Percentiles rank a stretch among this genome's conserved stretches.
phyloP scores from a whole-genome alignment of 805 yeast genomes.

The Saccharomycopsis amapae region DNA sequence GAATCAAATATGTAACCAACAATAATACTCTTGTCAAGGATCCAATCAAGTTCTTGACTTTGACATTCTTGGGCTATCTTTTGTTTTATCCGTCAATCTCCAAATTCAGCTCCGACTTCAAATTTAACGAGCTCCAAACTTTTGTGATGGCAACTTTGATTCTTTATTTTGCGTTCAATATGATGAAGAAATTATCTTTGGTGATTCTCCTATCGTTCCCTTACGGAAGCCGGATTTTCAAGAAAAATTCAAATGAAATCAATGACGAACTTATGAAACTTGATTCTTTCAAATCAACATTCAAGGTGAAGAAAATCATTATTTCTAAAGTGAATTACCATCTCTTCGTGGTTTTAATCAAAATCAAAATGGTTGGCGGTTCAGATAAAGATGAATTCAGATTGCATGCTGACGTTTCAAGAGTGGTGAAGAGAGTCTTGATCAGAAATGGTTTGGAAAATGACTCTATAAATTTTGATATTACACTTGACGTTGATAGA shows the following conservation, averaged over 20 bases:
- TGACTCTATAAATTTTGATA: constrained; percentile 30
- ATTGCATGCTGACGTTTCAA: constrained; percentile 42
- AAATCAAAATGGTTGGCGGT: constrained; percentile 57
- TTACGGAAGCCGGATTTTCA: constrained; percentile 33
- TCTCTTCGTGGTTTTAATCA: constrained; percentile 49
- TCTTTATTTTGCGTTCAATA: constrained; percentile 43
- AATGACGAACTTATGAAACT: constrained; percentile 38
- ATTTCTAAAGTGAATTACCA: constrained; percentile 58
- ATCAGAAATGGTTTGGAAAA: constrained; percentile 19
- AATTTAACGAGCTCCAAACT: constrained; percentile 40
- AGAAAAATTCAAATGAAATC: constrained; percentile 32
- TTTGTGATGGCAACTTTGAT: constrained; percentile 38
- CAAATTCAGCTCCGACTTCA: constrained; percentile 21
- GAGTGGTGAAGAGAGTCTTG: constrained; percentile 35
- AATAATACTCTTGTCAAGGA: constrained; percentile 17
- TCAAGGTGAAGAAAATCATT: constrained; percentile 39
- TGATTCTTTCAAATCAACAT: constrained; percentile 46
- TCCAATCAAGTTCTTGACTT: constrained; percentile 34
- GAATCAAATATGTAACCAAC: background rate
- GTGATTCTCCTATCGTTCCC: constrained; percentile 51
- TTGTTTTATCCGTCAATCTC: constrained; percentile 34
- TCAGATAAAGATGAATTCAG: constrained; percentile 61
- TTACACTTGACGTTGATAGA: constrained; percentile 38
- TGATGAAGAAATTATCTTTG: constrained; percentile 45
- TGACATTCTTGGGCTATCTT: constrained; percentile 36